Evolutionary conservation across 2,329 filamentous ascomycete species (phyloP), one percentile per base, ranked within the genome.

Genomic region (Orbilia brochopaga): DNA sequence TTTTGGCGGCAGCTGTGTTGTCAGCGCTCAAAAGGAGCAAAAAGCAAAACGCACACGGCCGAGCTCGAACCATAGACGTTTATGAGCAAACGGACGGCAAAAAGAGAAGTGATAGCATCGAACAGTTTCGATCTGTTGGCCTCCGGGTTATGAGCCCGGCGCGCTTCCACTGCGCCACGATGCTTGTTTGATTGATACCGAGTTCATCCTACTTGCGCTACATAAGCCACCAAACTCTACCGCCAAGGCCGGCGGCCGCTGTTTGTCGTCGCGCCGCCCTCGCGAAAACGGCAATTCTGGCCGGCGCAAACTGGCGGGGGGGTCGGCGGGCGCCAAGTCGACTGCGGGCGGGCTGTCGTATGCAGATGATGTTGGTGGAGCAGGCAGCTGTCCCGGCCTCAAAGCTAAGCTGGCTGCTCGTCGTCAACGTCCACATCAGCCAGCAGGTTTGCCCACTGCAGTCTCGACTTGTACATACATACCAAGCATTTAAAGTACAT

Each of bases 71-170:
- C 6, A 15, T 8, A 11, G 58, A 40, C 58, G 58, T 62, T 27
- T 17, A 6, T 6, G 32, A 13, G 32, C 7, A 6, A 7, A 37
- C 17, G n/a, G 4, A 27, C 3, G 27, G 30, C 57, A 69, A 69
- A 69, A 69, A 63, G 57, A 53, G 17, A 40, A 2, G 44, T 62
- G 30, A 57, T 70, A 70, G 66, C 66, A 70, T 70, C 66, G 66
- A 70, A 70, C 66, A 70, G 66, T 70, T 70, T 70, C 66, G 66
- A 70, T 70, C 66, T 70, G 66, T 70, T 70, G 66, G 59, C 66
- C 66, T 70, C 66, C 66, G 66, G 66, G 66, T 70, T 64, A 70
- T 70, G 66, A 70, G 60, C 66, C 60, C 60, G 60, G 59, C 66
- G 66, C 66, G 66, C 66, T 70, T 70, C 66, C 66, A 70, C 66